phyloP scores from a whole-genome alignment of 306 rosid genomes.

The Trichosanthes cucumerina region DNA sequence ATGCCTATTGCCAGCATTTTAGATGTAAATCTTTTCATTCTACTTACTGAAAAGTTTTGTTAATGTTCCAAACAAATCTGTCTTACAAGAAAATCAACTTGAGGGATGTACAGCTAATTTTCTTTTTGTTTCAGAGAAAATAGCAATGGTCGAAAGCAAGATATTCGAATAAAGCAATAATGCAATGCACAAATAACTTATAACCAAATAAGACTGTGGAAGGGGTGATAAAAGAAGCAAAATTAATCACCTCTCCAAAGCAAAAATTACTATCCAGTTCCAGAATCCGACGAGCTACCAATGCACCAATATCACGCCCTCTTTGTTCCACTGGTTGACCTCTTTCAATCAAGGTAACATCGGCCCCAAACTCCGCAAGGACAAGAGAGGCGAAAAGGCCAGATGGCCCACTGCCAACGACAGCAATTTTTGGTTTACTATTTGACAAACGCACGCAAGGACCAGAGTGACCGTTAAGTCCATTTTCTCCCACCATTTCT shows the following conservation, averaged over 20 bases:
- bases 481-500: constrained; percentile 22
- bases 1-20: no score
- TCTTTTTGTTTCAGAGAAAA: neutral
- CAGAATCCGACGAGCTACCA: constrained; percentile 56
- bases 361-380: constrained; percentile 89
- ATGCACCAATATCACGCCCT: constrained; percentile 92
- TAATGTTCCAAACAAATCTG: neutral
- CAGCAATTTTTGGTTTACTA: constrained; percentile 61
- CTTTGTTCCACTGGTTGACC: constrained; percentile 94
- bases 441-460: constrained; percentile 12
- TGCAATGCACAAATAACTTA: neutral
- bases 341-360: constrained; percentile 91
- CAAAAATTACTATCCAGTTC: constrained; percentile 88
- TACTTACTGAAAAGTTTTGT: no score
- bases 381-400: constrained; percentile 88
- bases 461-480: constrained; percentile 17
- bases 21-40: no score
- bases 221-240: constrained; percentile 22
- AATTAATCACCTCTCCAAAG: constrained; percentile 79
- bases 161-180: neutral
- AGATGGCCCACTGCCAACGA: constrained; percentile 89
- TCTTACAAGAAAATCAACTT: neutral
- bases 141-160: neutral
- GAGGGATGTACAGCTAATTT: neutral
- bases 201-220: constrained; percentile 3